A percentile compares a stretch with the other conserved stretches of the same genome.
Conservation (phyloP, 495 filamentous ascomycete species). For the Penicillium coffeae region DNA sequence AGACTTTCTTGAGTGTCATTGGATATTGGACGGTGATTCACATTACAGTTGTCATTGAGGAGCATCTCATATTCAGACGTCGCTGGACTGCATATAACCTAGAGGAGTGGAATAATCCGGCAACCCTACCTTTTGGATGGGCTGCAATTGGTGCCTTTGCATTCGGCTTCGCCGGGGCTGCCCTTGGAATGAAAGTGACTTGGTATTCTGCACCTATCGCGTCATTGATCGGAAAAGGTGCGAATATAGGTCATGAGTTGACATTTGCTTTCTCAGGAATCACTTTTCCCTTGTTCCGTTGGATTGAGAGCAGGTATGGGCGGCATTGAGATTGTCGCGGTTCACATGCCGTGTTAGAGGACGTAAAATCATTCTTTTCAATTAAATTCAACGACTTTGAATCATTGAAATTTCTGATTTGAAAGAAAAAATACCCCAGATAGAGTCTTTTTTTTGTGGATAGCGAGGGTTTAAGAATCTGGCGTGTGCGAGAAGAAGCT, state of each 20-base stretch:
- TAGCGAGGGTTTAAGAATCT: not conserved
- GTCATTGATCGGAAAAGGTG: conserved; percentile 55
- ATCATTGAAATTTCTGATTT: too few relatives aligned
- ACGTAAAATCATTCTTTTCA: too few relatives aligned
- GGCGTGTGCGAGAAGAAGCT: conserved; percentile 18
- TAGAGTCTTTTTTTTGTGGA: not conserved
- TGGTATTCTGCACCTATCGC: conserved; percentile 68
- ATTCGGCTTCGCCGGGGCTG: conserved; percentile 61
- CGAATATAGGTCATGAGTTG: conserved; percentile 67
- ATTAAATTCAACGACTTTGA: too few relatives aligned
- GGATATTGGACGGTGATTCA: conserved; percentile 76
- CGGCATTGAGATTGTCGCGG: not conserved
- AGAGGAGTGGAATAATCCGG: conserved; percentile 50
- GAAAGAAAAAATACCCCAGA: too few relatives aligned
- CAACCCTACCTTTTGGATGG: conserved; percentile 57
- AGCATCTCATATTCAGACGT: conserved; percentile 67
- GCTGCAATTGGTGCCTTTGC: conserved; percentile 60
- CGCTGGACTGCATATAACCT: conserved; percentile 55
- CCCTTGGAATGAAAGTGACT: conserved; percentile 65
- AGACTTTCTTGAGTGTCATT: conserved; percentile 27
- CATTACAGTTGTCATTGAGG: conserved; percentile 57
- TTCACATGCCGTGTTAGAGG: too few relatives aligned
- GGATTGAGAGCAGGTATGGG: conserved; percentile 19
- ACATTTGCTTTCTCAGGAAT: conserved; percentile 32
- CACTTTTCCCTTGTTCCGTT: conserved; percentile 19